These are phyloP conservation scores for Rhododendron williamsianum DNA, from an alignment of 148 eudicot genomes.

Conservation along the genomic window DNA sequence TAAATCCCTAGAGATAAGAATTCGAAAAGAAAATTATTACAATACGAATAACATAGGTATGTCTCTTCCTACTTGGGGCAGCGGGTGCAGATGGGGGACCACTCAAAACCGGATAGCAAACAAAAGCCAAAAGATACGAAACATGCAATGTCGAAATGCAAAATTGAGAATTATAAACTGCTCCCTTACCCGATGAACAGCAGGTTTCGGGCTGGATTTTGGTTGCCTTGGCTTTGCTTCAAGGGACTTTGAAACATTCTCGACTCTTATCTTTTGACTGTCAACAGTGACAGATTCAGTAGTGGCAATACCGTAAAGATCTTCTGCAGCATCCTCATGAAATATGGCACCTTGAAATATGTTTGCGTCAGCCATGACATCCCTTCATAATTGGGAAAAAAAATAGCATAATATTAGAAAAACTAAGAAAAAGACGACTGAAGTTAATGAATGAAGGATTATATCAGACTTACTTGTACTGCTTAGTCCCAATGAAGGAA, in stretches of 20 bases:
- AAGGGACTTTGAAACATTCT: slow-evolving; percentile 35
- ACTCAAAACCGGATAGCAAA: slow-evolving; percentile 3
- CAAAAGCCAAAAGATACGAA: slow-evolving; percentile 1
- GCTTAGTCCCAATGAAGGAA: slow-evolving; percentile 89
- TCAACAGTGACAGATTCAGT: slow-evolving; percentile 38
- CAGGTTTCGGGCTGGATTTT: slow-evolving; percentile 60
- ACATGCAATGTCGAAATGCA: slow-evolving; percentile 7
- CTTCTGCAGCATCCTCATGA: slow-evolving; percentile 64
- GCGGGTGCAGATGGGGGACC: neutral
- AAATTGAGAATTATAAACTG: slow-evolving; percentile 5
- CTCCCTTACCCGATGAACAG: slow-evolving; percentile 84
- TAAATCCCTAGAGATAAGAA: slow-evolving; percentile 65
- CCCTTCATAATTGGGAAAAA: slow-evolving; percentile 44
- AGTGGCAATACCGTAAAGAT: slow-evolving; percentile 36
- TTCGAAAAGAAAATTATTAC: slow-evolving; percentile 1
- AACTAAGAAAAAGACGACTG: neutral
- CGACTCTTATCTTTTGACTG: slow-evolving; percentile 33
- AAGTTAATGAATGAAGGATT: neutral
- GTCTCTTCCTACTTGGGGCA: neutral
- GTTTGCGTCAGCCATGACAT: slow-evolving; percentile 91
- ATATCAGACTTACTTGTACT: slow-evolving; percentile 70
- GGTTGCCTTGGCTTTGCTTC: slow-evolving; percentile 60
- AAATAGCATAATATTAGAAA: slow-evolving; percentile 10
- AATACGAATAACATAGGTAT: neutral
- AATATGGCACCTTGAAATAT: slow-evolving; percentile 98